A percentile compares a stretch with the other conserved stretches of the same genome.
phyloP scores from a whole-genome alignment of 202 grass and related monocot genomes.

The Setaria viridis region DNA sequence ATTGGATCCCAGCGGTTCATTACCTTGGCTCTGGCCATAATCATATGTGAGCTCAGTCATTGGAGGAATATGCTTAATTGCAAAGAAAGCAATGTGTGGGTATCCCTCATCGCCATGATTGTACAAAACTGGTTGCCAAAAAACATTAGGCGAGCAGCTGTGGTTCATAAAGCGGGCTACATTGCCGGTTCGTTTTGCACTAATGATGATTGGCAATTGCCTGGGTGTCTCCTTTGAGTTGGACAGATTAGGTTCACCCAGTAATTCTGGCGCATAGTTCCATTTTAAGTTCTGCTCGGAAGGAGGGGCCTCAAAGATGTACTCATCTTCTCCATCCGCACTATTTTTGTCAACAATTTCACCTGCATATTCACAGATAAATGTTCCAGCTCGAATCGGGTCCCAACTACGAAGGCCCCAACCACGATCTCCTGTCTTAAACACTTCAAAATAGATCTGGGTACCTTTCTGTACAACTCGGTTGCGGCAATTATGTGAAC shows the following conservation, averaged over 20 bases:
- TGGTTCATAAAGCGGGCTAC: constrained; percentile 87
- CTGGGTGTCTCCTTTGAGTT: constrained; percentile 53
- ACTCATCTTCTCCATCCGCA: constrained; percentile 50
- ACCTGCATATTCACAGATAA: constrained; percentile 81
- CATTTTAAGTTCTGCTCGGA: constrained; percentile 63
- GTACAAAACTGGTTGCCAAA: constrained; percentile 83
- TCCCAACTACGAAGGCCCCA: constrained; percentile 86
- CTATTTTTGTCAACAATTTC: constrained; percentile 65
- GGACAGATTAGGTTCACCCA: constrained; percentile 62
- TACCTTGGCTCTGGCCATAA: constrained; percentile 68
- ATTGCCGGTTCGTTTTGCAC: constrained; percentile 71
- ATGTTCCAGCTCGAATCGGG: constrained; percentile 76
- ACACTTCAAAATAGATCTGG: constrained; percentile 80
- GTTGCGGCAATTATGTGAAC: constrained; percentile 69
- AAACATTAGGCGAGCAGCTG: constrained; percentile 83
- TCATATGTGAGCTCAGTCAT: constrained; percentile 85
- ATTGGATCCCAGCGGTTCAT: constrained; percentile 29
- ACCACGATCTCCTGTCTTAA: constrained; percentile 68
- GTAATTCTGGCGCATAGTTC: constrained; percentile 74
- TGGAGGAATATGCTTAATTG: constrained; percentile 80
- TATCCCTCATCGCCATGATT: constrained; percentile 63
- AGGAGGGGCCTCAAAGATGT: constrained; percentile 63
- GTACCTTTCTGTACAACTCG: constrained; percentile 71
- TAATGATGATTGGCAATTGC: constrained; percentile 62
- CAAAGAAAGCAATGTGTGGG: constrained; percentile 82